Percentiles rank a stretch among this genome's conserved stretches.
Conservation (phyloP, 176 grass and related monocot species). For the Rhynchospora breviuscula region DNA sequence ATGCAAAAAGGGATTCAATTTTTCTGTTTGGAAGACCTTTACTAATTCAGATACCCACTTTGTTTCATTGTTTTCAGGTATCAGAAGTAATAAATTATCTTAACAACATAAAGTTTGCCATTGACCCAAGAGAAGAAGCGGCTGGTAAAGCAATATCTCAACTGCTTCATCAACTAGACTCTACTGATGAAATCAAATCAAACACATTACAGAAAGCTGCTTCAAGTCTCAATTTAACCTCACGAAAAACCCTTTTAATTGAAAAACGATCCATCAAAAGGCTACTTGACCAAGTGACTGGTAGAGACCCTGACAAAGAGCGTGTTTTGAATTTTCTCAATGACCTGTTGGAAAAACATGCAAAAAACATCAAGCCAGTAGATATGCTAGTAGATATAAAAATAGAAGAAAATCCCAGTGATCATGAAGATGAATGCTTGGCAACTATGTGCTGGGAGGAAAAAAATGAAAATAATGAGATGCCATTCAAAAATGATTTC, state of each 20-base stretch:
- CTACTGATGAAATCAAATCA: slow-evolving; percentile 14
- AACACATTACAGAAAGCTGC: slow-evolving; percentile 17
- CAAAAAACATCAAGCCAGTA: slow-evolving; percentile 15
- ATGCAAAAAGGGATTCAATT: neutral
- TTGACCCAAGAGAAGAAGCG: slow-evolving; percentile 24
- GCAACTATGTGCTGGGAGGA: slow-evolving; percentile 28
- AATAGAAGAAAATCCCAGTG: slow-evolving; percentile 4
- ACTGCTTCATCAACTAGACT: slow-evolving; percentile 21
- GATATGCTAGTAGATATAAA: neutral
- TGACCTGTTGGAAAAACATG: slow-evolving; percentile 18
- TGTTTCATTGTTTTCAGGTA: slow-evolving; percentile 21
- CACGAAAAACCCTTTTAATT: slow-evolving; percentile 28
- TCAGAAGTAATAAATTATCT: slow-evolving; percentile 18
- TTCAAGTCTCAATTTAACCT: slow-evolving; percentile 23
- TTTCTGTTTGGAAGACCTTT: neutral
- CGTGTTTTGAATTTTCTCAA: slow-evolving; percentile 7
- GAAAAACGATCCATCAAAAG: slow-evolving; percentile 30
- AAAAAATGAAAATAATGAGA: slow-evolving; percentile 26
- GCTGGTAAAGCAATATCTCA: slow-evolving; percentile 24
- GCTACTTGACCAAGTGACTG: slow-evolving; percentile 19
- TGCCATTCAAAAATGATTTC: neutral
- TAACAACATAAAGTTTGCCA: slow-evolving; percentile 18
- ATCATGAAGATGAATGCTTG: neutral
- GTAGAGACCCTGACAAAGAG: slow-evolving; percentile 11
- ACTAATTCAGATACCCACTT: neutral